phyloP scores from a whole-genome alignment of 192 early-diverging fungal species.

The Backusella luteola region DNA sequence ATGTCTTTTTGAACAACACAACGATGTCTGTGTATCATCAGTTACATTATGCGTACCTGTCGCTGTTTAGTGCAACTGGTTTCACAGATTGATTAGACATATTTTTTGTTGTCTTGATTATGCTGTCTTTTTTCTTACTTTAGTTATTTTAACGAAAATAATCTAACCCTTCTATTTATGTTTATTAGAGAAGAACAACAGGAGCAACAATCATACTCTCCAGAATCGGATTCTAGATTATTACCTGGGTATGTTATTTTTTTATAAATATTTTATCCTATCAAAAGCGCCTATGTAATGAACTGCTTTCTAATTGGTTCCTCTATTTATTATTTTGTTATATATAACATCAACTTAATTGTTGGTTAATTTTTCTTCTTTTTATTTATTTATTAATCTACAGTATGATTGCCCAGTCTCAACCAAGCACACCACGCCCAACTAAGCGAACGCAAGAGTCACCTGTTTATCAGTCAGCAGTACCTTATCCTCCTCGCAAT shows the following conservation, averaged over 20 bases:
- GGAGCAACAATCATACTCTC: neutral
- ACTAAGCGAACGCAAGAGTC: conserved; percentile 3
- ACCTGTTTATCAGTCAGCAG: conserved; percentile 2
- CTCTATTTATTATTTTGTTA: neutral
- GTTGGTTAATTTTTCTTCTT: neutral
- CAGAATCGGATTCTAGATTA: conserved; percentile 13
- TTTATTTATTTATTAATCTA: neutral
- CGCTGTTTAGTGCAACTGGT: conserved; percentile 21
- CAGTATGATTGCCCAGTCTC: conserved; percentile 23
- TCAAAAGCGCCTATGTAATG: neutral
- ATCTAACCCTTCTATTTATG: neutral
- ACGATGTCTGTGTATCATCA: neutral
- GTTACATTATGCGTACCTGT: conserved; percentile 17
- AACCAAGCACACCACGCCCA: conserved; percentile 30
- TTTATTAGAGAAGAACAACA: conserved; percentile 1
- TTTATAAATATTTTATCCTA: conserved; percentile 2
- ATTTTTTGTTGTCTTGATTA: neutral
- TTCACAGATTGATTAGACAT: conserved; percentile 7
- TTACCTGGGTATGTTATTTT: conserved; percentile 16
- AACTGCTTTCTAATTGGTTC: conserved; percentile 4
- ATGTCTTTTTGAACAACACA: neutral
- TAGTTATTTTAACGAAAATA: neutral
- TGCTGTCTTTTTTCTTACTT: neutral
- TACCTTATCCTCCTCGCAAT: neutral
- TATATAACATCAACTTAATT: conserved; percentile 2